phyloP scores from a whole-genome alignment of 352 stramenopile species.

The Phytophthora pluvialis region DNA sequence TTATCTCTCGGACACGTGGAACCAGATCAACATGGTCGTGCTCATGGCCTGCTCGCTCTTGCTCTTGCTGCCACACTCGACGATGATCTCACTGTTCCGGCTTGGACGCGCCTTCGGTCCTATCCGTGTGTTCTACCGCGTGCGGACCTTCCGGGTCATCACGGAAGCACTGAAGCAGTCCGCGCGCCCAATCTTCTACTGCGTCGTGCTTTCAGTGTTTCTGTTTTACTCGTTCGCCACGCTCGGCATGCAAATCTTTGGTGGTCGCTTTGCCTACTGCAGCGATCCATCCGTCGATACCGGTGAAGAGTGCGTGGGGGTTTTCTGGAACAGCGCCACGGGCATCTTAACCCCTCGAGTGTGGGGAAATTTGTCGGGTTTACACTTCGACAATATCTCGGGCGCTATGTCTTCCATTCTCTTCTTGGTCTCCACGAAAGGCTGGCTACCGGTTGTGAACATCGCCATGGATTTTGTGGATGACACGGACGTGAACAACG shows the following conservation, averaged over 20 bases:
- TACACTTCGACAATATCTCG: conserved; percentile 88
- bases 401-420: conserved; percentile 79
- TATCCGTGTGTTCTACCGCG: conserved; percentile 86
- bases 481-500: conserved; percentile 58
- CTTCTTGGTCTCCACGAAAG: conserved; percentile 87
- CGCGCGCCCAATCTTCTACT: conserved; percentile 80
- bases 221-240: conserved; percentile 88
- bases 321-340: conserved; percentile 61
- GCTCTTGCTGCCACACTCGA: conserved; percentile 75
- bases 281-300: conserved; percentile 69
- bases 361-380: conserved; percentile 76
- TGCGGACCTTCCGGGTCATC: conserved; percentile 88
- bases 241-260: conserved; percentile 88
- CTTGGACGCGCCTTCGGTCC: conserved; percentile 81
- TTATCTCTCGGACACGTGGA: conserved; percentile 85
- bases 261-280: conserved; percentile 80
- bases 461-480: conserved; percentile 72
- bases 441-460: conserved; percentile 85
- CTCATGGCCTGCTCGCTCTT: conserved; percentile 79
- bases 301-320: conserved; percentile 57
- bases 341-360: conserved; percentile 73
- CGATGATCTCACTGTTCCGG: conserved; percentile 76
- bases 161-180: conserved; percentile 82
- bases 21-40: conserved; percentile 87
- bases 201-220: conserved; percentile 78